These are phyloP conservation scores for Neonectria sp. DNA, from an alignment of 2,329 filamentous ascomycete genomes.

Conservation along the genomic window DNA sequence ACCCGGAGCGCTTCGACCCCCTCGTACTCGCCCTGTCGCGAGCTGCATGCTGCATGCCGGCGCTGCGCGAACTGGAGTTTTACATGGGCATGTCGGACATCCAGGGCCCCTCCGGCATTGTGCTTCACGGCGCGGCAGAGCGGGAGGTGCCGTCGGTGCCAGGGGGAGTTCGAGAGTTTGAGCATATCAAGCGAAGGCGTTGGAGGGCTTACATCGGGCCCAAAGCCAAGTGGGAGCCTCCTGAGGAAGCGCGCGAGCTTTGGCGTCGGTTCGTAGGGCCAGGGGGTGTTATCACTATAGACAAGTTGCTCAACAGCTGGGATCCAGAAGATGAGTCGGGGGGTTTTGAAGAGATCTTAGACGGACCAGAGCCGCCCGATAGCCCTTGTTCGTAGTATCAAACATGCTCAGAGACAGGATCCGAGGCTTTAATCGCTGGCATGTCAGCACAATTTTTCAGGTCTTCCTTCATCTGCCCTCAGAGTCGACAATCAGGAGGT, in stretches of 20 bases:
- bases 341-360: not conserved
- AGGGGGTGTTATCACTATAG: not conserved
- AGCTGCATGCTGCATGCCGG: conserved; percentile 16
- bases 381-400: not conserved
- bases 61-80: conserved; percentile 15
- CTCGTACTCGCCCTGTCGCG: conserved; percentile 7
- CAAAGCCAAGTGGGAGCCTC: not conserved
- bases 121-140: not conserved
- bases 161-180: not conserved
- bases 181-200: not conserved
- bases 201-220: not conserved
- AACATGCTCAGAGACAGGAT: not conserved
- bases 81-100: conserved; percentile 15
- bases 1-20: not conserved
- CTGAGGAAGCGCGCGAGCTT: not conserved
- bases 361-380: not conserved
- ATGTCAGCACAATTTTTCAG: too few relatives aligned
- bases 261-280: not conserved
- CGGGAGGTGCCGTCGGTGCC: not conserved
- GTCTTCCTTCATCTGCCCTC: too few relatives aligned
- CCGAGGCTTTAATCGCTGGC: too few relatives aligned
- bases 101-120: conserved; percentile 11
- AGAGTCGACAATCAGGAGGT: too few relatives aligned
- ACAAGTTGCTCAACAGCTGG: not conserved
- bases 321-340: not conserved